Base-by-base conservation (phyloP, 1,139 yeast genomes). In the Keqinozyma sinolaborantium region DNA sequence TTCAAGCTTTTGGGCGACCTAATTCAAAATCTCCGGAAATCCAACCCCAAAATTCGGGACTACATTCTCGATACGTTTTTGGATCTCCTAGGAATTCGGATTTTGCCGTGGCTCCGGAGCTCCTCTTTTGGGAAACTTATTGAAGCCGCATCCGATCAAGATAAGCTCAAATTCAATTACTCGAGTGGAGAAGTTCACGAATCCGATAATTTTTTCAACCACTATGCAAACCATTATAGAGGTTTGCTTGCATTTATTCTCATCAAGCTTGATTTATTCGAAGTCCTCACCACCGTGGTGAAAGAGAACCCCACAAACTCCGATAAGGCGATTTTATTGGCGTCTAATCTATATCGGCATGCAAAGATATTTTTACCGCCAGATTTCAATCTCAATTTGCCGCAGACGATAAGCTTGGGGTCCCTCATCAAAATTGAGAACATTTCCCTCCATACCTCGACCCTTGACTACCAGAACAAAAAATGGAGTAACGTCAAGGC, bases 61-160 rank as follows among this genome's bases (percentile, higher is more conserved):
- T 72, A 76, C 23, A 55, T 88, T 4, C 61, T 88, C 45, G 95
- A 88, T 48, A 64, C 88, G 4, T 63, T 90, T 25, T 70, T 82
- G 25, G 90, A 85, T 48, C 60, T 85, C 3, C 63, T 88, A 13
- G 58, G 81, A 34, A 76, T 88, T 5, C 64, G 70, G 42, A 67
- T 79, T 1, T 57, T 85, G 12, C 78, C 85, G 0, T 80, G 86
- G 81, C 53, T 79, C 19, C 46, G 45, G 7, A 51, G 64, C 13
- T 53, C 64, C 5, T 33, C 50, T 1, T 54, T 67, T 20, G 72
- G 70, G 2, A 63, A 60, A n/a, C 40, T 51, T 4, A 41, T 67
- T 7, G 36, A 39, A 5, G 40, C 21, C 7, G 21, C 21, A 7
- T 18, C 21, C 7, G 21, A 18, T 18, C 21, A 18, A 18, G 21